These are phyloP conservation scores for Styphnolobium japonicum DNA, from an alignment of 306 rosid genomes.

Conservation along the genomic window DNA sequence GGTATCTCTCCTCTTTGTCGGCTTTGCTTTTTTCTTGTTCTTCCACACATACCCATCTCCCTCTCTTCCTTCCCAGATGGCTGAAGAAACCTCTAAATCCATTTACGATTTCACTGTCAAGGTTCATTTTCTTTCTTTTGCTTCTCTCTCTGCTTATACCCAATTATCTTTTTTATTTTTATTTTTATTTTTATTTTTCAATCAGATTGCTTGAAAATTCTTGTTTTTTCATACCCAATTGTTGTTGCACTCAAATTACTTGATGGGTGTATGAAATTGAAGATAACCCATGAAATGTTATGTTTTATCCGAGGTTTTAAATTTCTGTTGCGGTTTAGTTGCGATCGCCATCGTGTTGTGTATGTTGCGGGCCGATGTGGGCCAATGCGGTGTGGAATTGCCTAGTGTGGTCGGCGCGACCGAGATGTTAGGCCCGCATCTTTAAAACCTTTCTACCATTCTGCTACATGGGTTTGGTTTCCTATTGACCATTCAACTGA, in stretches of 20 bases:
- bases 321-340: too few relatives aligned
- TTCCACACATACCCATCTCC: constrained; percentile 14
- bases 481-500: neutral
- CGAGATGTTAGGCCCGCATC: too few relatives aligned
- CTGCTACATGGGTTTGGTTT: neutral
- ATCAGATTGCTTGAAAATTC: neutral
- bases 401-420: too few relatives aligned
- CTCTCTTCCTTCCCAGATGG: constrained; percentile 46
- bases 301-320: too few relatives aligned
- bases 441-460: too few relatives aligned
- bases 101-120: constrained; percentile 79
- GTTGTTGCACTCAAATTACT: neutral
- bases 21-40: constrained; percentile 41
- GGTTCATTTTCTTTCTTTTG: constrained; percentile 28
- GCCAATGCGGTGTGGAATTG: too few relatives aligned
- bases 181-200: too few relatives aligned
- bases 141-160: neutral
- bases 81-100: constrained; percentile 58
- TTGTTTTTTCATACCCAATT: neutral
- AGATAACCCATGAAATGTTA: neutral
- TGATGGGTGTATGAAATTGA: constrained; percentile 18
- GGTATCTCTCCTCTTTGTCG: constrained; percentile 39
- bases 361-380: too few relatives aligned
- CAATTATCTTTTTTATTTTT: too few relatives aligned
- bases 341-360: too few relatives aligned